Base-by-base conservation (phyloP, 2,329 filamentous ascomycete species). In the Colletotrichum siamense region DNA sequence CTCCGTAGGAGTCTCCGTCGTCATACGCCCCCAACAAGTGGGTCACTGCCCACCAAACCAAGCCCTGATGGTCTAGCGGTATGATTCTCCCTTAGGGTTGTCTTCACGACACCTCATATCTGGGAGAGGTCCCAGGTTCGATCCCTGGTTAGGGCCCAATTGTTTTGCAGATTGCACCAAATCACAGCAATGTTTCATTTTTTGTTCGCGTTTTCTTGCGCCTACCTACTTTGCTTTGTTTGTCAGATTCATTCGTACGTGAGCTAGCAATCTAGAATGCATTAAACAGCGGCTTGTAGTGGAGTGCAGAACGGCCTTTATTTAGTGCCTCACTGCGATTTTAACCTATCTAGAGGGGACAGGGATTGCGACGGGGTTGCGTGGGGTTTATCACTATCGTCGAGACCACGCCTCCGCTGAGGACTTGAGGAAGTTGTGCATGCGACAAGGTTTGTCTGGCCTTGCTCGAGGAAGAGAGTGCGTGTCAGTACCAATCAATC, bases 21-120 rank as follows among this genome's bases (percentile, higher is more conserved):
- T 12, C 2, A 3, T 0, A 13, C 1, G 1, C 1, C 2, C 2
- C 44, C 12, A 52, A 13, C n/a, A 2, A 13, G 44, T 52, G 44
- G 44, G 44, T 52, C 44, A 8, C 3, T 2, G 8, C 44, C 44
- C n/a, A 52, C n/a, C n/a, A n/a, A 3, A 22, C 0, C 2, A 52
- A 52, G 44, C 44, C 44, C 44, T 52, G 44, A 52, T 52, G 44
- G 9, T 63, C n/a, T 63, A 52, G 44, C 44, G 44, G 44, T 52
- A 52, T 52, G 44, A 52, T 52, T 52, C 44, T 52, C 44, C 44
- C 44, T 52, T 52, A 52, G 44, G 44, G n/a, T 22, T 52, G 44
- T 52, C 44, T 22, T 22, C 6, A 52, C 44, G n/a, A 22, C n/a
- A 5, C 0, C 44, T 52, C n/a, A 22, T 1, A 4, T 52, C 44